Evolutionary conservation across 495 filamentous ascomycete species (phyloP), one percentile per base, ranked within the genome.

Genomic region (Neurospora sp.): DNA sequence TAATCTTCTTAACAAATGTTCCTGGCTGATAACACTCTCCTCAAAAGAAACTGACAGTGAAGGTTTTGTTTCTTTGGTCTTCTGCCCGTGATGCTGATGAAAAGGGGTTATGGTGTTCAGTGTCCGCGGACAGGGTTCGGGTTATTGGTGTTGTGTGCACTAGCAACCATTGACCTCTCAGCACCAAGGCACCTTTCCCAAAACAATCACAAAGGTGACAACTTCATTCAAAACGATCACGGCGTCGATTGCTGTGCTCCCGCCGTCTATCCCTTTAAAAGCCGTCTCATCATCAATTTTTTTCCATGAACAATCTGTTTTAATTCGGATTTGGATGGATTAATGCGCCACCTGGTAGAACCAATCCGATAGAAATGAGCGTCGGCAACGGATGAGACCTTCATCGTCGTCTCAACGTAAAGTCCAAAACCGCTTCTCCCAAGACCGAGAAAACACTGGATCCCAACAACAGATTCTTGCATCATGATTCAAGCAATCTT

Each of bases 401-500:
- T 20, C 18, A 38, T 46, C 14, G 20, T 39, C 18, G 37, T 48
- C 27, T 71, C 20, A 48, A 8, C 40, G 27, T 37, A 6, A 44
- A 70, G 27, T 39, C 72, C 69, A 31, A 38, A 39, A 27, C n/a
- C 6, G 35, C 37, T 27, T 18, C 40, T 44, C 38, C 72, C 54
- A 1, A 27, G 8, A 12, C 12, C 12, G 23, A 40, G 48, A 8
- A 14, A 44, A 66, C 44, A 20, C 39, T 31, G 23, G 9, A 10
- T 59, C 31, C 10, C 39, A 2, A 59, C 39, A 20, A 18, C 44
- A 69, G 1, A 41, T 20, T 11, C 11, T 12, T 31, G 41, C 70
- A 76, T 72, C 70, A 93, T 92, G 93, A 97, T 98, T 82, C 92
- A 94, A 77, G 92, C 93, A 73, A 97, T 98, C 73, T 99, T 98